Conservation (phyloP, 495 filamentous ascomycete genomes). For the Clavariopsis aquatica region DNA sequence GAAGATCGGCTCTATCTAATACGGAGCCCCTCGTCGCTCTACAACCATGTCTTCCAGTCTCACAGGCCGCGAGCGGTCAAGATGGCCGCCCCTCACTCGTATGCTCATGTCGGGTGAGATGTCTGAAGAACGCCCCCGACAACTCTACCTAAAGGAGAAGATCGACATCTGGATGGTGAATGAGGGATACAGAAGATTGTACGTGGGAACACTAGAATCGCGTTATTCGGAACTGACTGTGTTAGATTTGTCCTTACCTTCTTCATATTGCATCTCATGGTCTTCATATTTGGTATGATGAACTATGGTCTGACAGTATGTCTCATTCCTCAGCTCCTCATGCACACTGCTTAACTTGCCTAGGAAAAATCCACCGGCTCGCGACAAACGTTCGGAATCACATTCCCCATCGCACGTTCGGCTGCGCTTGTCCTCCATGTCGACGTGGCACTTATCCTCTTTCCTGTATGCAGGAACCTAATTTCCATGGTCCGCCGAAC, state of each 20-base stretch:
- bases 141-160: conserved; percentile 55
- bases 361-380: conserved; percentile 63
- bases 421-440: conserved; percentile 72
- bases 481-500: conserved; percentile 75
- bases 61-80: conserved; percentile 40
- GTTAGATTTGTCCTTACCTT: conserved; percentile 70
- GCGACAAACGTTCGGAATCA: conserved; percentile 64
- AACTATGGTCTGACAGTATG: conserved; percentile 66
- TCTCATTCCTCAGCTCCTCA: neutral
- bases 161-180: conserved; percentile 70
- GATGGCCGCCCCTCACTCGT: conserved; percentile 44
- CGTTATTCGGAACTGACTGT: conserved; percentile 13
- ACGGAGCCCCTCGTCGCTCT: conserved; percentile 11
- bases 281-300: conserved; percentile 74
- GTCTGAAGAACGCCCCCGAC: conserved; percentile 61
- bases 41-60: conserved; percentile 38
- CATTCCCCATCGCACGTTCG: conserved; percentile 70
- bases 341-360: conserved; percentile 5
- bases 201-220: conserved; percentile 36
- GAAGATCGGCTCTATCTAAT: conserved; percentile 36
- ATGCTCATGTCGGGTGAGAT: conserved; percentile 57
- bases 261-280: conserved; percentile 63
- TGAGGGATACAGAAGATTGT: conserved; percentile 74
- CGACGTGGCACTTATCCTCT: conserved; percentile 72
- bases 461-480: conserved; percentile 76